phyloP scores from a whole-genome alignment of 306 rosid genomes.

The Dalbergia cultrata region DNA sequence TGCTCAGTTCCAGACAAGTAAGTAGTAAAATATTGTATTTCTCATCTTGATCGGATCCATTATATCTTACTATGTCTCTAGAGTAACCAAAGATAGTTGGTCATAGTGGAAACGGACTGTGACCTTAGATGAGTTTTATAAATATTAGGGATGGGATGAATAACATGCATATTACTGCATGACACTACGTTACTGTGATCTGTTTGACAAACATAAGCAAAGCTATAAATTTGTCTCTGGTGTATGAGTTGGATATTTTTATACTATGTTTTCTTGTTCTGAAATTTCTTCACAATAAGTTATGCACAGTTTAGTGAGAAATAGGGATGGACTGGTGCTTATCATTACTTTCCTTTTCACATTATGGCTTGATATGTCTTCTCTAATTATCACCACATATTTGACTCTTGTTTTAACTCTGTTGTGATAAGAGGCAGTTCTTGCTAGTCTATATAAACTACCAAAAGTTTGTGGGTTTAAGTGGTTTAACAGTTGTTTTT shows the following conservation, averaged over 20 bases:
- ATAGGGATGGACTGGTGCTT: not conserved
- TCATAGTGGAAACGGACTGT: no score
- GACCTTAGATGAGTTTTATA: no score
- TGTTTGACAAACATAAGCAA: constrained; percentile 18
- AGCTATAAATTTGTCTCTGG: constrained; percentile 12
- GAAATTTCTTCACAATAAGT: not conserved
- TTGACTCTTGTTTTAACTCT: constrained; percentile 24
- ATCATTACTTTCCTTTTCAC: constrained; percentile 4
- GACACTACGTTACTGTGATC: not conserved
- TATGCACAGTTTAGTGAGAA: not conserved
- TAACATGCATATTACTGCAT: not conserved
- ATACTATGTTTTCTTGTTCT: not conserved
- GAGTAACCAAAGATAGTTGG: constrained; percentile 3
- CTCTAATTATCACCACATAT: constrained; percentile 5
- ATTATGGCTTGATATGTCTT: constrained; percentile 23
- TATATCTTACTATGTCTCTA: constrained; percentile 31
- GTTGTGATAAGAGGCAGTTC: constrained; percentile 1
- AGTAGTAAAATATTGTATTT: constrained; percentile 51
- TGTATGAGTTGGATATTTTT: constrained; percentile 9
- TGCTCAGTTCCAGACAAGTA: constrained; percentile 98
- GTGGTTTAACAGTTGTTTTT: no score
- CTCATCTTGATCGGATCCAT: constrained; percentile 36
- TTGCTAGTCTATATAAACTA: not conserved
- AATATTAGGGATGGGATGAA: not conserved
- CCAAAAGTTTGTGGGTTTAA: no score